Percentiles rank a stretch among this genome's conserved stretches.
Conservation (phyloP, 352 stramenopile genomes). For the Pythium oligandrum region DNA sequence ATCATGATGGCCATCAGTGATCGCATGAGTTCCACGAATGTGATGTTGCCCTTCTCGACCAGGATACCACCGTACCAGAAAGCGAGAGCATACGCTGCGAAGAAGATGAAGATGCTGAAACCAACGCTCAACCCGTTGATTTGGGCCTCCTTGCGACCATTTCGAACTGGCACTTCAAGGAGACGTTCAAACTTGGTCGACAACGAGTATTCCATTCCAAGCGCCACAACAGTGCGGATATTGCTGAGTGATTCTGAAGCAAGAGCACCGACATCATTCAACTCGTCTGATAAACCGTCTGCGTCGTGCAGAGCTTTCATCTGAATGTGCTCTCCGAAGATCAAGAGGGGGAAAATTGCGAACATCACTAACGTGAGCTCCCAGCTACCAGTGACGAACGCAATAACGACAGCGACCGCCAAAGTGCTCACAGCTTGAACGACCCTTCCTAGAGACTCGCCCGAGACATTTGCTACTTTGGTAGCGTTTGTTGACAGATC, state of each 20-base stretch:
- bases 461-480: slow-evolving; percentile 23
- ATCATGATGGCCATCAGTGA: slow-evolving; percentile 38
- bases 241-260: slow-evolving; percentile 25
- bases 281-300: slow-evolving; percentile 3
- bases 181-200: slow-evolving; percentile 12
- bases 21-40: slow-evolving; percentile 26
- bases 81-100: slow-evolving; percentile 27
- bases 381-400: slow-evolving; percentile 35
- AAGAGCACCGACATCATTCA: slow-evolving; percentile 19
- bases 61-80: too few relatives aligned
- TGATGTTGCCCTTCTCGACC: slow-evolving; percentile 29
- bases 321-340: slow-evolving; percentile 15
- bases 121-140: slow-evolving; percentile 30
- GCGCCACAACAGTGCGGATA: slow-evolving; percentile 26
- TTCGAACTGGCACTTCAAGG: slow-evolving; percentile 15
- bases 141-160: too few relatives aligned
- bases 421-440: slow-evolving; percentile 27
- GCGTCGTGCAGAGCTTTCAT: slow-evolving; percentile 12
- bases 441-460: slow-evolving; percentile 24
- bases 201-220: slow-evolving; percentile 17
- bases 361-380: slow-evolving; percentile 43
- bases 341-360: slow-evolving; percentile 33
- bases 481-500: slow-evolving; percentile 30
- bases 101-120: slow-evolving; percentile 46
- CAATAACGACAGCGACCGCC: slow-evolving; percentile 25